These are phyloP conservation scores for Rutstroemia sp. DNA, from an alignment of 2,329 filamentous ascomycete species.

Conservation along the genomic window DNA sequence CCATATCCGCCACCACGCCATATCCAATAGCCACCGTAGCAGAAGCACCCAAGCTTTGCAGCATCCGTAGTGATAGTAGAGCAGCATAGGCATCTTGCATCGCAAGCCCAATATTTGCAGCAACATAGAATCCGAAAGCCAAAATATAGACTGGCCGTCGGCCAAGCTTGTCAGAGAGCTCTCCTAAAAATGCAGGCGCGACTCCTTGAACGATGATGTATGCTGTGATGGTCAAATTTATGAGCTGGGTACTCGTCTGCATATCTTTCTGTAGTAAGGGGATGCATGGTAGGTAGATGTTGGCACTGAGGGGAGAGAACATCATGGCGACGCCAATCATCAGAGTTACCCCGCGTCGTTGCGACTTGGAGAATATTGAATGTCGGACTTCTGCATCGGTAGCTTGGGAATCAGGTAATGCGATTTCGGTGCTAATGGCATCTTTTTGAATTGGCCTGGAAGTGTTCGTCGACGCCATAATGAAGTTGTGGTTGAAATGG, in stretches of 20 bases:
- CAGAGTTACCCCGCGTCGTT: not conserved
- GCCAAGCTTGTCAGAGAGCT: slow-evolving; percentile 44
- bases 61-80: slow-evolving; percentile 44
- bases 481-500: too few species aligned
- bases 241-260: slow-evolving; percentile 1
- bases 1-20: slow-evolving; percentile 62
- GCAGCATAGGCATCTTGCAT: slow-evolving; percentile 41
- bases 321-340: not conserved
- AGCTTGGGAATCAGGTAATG: too few species aligned
- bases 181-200: slow-evolving; percentile 44
- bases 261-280: slow-evolving; percentile 21
- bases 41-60: slow-evolving; percentile 53
- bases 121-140: slow-evolving; percentile 44
- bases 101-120: slow-evolving; percentile 42
- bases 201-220: slow-evolving; percentile 40
- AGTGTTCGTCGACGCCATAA: too few species aligned
- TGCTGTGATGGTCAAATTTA: slow-evolving; percentile 7
- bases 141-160: slow-evolving; percentile 42
- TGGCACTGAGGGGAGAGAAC: slow-evolving; percentile 3
- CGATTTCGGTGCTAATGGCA: too few species aligned
- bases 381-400: not conserved
- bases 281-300: slow-evolving; percentile 16
- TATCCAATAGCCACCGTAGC: slow-evolving; percentile 51
- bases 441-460: too few species aligned
- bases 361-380: not conserved